Evolutionary conservation across 495 filamentous ascomycete species (phyloP).

Genomic region (Penicillium ochrochloron): DNA sequence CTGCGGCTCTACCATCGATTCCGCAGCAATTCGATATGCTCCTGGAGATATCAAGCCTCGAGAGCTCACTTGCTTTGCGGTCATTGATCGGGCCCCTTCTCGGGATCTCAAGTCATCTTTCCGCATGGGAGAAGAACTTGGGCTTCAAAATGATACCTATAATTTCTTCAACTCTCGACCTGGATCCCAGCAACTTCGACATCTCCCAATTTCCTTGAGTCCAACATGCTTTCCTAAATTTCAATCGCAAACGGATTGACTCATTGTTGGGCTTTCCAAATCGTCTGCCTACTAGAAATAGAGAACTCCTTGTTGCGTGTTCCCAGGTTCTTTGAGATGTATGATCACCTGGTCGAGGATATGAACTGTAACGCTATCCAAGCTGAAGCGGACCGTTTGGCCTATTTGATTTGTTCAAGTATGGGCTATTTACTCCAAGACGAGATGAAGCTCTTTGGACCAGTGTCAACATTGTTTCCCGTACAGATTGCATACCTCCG

Average conservation of each 20-base stretch:
- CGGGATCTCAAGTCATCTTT: neutral
- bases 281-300: constrained; percentile 38
- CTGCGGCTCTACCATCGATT: constrained; percentile 32
- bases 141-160: too few relatives aligned
- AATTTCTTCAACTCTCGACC: neutral
- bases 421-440: constrained; percentile 46
- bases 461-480: constrained; percentile 40
- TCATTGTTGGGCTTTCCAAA: constrained; percentile 42
- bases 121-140: neutral
- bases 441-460: constrained; percentile 47
- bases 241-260: constrained; percentile 42
- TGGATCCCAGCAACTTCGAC: neutral
- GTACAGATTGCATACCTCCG: constrained; percentile 15
- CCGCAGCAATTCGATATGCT: constrained; percentile 25
- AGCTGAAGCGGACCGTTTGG: constrained; percentile 12
- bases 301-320: neutral
- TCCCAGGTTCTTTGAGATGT: neutral
- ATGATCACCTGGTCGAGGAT: neutral
- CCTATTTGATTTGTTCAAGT: constrained; percentile 38
- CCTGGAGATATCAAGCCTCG: neutral
- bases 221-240: constrained; percentile 38
- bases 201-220: neutral
- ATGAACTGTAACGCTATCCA: neutral
- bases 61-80: neutral
- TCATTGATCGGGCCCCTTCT: neutral